Base-by-base conservation (phyloP, 2,329 filamentous ascomycete species). In the Fusarium setosum region DNA sequence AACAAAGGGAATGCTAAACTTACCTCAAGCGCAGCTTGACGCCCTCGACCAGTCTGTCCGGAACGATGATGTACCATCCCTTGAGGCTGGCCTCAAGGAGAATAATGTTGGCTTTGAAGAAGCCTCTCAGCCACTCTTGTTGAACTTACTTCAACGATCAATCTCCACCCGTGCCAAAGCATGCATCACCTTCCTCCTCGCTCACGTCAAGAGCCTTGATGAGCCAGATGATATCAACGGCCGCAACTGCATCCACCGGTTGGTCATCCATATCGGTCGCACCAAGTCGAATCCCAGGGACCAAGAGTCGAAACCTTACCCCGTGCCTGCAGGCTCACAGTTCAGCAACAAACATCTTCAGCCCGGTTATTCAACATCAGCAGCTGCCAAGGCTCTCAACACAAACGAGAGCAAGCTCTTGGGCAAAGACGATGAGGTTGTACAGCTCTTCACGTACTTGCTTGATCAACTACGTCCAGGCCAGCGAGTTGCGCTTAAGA, bases 191-290 rank as follows among this genome's bases (percentile, higher is more conserved):
- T 86, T 86, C 58, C 84, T 98, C 2, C 77, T 99, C 3, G 80
- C 82, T 11, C 85, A 89, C 38, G 84, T 96, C 50, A 85, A 88
- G 41, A 89, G 87, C 1, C 84, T 98, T 3, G 90, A 97, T 48
- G 94, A 97, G 73, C 87, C 92, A 3, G 92, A 97, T 69, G 96
- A 98, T 73, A 93, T 99, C 74, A 97, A 98, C 78, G 90, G 91
- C 71, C 90, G 96, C 12, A 99, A 97, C 75, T 96, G 93, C 75
- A 88, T 99, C 47, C 96, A 99, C 76, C 90, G 96, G 9, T 83
- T 98, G 3, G 91, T 99, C 38, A 96, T 98, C 60, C 90, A 94
- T 18, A 96, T 97, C 70, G 94, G 95, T 17, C 89, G 95, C 47
- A 89, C 90, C n/a, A 86, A 87, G 63, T 81, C 82, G 2, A 74